Conservation (phyloP, 352 stramenopile species). For the Blastocystis sp. region DNA sequence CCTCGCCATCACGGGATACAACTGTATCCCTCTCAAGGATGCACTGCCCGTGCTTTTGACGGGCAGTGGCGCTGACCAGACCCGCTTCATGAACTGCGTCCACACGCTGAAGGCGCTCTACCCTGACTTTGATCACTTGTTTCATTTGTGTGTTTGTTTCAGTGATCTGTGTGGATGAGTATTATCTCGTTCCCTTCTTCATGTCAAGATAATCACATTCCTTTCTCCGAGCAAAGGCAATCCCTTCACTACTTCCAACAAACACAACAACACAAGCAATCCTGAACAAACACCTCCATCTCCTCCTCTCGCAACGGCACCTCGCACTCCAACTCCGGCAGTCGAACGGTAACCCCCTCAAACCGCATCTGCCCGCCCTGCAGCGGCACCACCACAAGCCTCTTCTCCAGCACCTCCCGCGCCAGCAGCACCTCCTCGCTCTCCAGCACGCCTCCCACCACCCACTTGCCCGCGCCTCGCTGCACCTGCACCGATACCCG, state of each 20-base stretch:
- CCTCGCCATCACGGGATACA: conserved; percentile 24
- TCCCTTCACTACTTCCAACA: not conserved
- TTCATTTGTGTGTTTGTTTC: conserved; percentile 48
- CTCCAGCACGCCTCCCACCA: conserved; percentile 4
- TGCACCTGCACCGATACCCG: not conserved
- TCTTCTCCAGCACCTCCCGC: not conserved
- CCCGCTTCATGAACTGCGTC: not conserved
- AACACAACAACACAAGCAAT: conserved; percentile 49
- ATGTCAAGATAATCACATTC: too few species aligned
- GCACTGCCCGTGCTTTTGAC: conserved; percentile 6
- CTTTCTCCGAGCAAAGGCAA: not conserved
- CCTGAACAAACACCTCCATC: conserved; percentile 6
- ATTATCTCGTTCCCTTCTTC: too few species aligned
- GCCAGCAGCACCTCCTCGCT: not conserved
- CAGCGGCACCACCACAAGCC: conserved; percentile 1
- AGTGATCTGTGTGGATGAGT: not conserved
- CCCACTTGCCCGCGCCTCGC: not conserved
- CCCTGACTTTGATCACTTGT: conserved; percentile 41
- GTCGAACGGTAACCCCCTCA: not conserved
- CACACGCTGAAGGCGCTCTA: conserved; percentile 54
- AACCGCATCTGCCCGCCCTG: not conserved
- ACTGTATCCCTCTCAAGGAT: not conserved
- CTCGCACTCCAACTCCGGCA: not conserved
- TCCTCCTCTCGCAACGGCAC: not conserved
- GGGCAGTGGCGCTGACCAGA: not conserved